Evolutionary conservation across 176 grass and related monocot genomes (phyloP), one percentile per base, ranked within the genome.

Genomic region (Rhynchospora breviuscula): DNA sequence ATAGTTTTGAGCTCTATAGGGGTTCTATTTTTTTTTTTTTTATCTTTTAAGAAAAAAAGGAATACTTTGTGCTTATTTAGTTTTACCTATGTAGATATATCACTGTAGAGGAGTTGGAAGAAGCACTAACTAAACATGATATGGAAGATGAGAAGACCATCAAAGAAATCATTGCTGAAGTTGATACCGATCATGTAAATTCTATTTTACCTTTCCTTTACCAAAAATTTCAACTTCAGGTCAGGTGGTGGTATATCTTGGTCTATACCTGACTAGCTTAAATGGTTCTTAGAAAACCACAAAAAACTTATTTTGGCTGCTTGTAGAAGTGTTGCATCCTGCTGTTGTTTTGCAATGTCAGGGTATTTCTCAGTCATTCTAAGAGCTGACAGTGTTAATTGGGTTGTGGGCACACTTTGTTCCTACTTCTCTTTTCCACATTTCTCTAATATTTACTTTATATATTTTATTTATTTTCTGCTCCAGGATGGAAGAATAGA

Each of bases 81-180:
- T 78, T 90, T 29, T 78, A 63, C 64, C 10, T 93, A 8, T 35
- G 57, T 91, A 95, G 96, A 83, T 93, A 92, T 80, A 99, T 99
- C 65, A 99, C 96, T 84, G 85, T 92, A 59, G 96, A 99, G 89
- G 96, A 99, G 83, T 82, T 99, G 85, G 91, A 93, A 88, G 91
- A 99, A 95, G 96, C 96, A 88, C 85, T 99, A 58, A 89, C 85
- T 77, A 99, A 99, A 75, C 94, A 99, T 89, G 93, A 95, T 14
- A 99, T 95, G 96, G 96, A 91, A 14, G 93, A 99, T 87, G 96
- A 93, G 64, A 87, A 95, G 91, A 95, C 96, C 79, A 95, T 95
- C 75, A 99, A 99, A 90, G 96, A 99, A 48, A 99, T 99, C 71
- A 99, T 99, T 59, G 85, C 89, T 59, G 96, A 99, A 99, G 96